Evolutionary conservation across 1,284 basidiomycete genomes (phyloP).

Genomic region (Coriolopsis trogii): DNA sequence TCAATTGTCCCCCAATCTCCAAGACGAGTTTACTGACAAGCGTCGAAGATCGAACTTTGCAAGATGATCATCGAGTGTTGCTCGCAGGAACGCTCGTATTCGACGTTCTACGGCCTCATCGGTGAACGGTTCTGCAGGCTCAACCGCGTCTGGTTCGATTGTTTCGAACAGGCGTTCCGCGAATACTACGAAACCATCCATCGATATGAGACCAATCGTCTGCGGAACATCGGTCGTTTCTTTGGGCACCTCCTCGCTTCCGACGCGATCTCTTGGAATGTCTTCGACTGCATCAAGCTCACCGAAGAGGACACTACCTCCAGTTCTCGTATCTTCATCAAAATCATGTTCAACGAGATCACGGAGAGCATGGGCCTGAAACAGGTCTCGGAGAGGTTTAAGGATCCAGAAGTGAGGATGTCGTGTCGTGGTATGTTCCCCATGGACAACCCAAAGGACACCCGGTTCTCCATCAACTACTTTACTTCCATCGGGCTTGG

Average conservation of each 20-base stretch:
- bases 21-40: slow-evolving; percentile 1
- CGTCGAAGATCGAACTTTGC: slow-evolving; percentile 88
- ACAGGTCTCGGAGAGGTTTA: slow-evolving; percentile 82
- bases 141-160: slow-evolving; percentile 91
- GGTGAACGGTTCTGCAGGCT: slow-evolving; percentile 97
- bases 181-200: slow-evolving; percentile 97
- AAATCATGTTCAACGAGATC: slow-evolving; percentile 95
- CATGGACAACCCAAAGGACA: slow-evolving; percentile 94
- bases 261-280: slow-evolving; percentile 90
- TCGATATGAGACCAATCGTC: slow-evolving; percentile 97
- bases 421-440: slow-evolving; percentile 91
- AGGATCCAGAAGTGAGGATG: slow-evolving; percentile 79
- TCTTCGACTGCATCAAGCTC: slow-evolving; percentile 85
- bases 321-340: slow-evolving; percentile 95
- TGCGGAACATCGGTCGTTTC: slow-evolving; percentile 96
- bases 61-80: slow-evolving; percentile 99
- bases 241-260: slow-evolving; percentile 89
- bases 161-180: slow-evolving; percentile 85
- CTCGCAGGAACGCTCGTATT: slow-evolving; percentile 97
- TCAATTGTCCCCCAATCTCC: not conserved
- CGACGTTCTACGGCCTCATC: slow-evolving; percentile 93
- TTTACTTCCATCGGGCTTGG: slow-evolving; percentile 95
- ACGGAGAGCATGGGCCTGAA: slow-evolving; percentile 93
- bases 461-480: slow-evolving; percentile 97
- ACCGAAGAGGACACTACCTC: slow-evolving; percentile 98